These are phyloP conservation scores for Fragaria ananassa DNA, from an alignment of 306 rosid species.

Conservation along the genomic window DNA sequence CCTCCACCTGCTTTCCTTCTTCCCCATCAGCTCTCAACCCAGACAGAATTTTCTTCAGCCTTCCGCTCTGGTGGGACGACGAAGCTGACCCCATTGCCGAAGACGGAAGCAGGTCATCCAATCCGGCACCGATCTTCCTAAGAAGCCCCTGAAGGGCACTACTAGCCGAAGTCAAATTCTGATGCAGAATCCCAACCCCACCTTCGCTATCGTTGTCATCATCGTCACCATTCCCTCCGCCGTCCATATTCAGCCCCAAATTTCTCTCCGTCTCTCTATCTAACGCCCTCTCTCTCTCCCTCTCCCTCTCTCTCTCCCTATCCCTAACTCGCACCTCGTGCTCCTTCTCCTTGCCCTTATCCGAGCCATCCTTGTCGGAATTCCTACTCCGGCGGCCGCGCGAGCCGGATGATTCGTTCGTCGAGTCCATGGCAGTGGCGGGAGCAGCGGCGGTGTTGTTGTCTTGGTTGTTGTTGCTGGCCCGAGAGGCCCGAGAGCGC, in stretches of 20 bases:
- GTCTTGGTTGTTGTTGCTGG: background rate
- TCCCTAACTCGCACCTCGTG: slow-evolving; percentile 86
- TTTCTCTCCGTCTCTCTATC: slow-evolving; percentile 56
- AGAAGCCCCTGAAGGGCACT: slow-evolving; percentile 98
- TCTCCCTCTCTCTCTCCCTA: slow-evolving; percentile 66
- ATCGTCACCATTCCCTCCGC: slow-evolving; percentile 54
- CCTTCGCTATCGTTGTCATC: slow-evolving; percentile 90
- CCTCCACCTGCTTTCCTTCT: slow-evolving; percentile 94
- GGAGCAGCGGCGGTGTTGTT: slow-evolving; percentile 39
- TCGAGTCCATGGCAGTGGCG: slow-evolving; percentile 59
- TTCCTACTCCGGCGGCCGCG: slow-evolving; percentile 72
- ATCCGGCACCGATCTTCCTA: slow-evolving; percentile 91
- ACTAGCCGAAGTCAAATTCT: slow-evolving; percentile 84
- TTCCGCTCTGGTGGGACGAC: slow-evolving; percentile 83
- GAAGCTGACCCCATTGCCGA: slow-evolving; percentile 77
- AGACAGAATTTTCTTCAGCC: slow-evolving; percentile 80
- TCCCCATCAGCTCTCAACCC: slow-evolving; percentile 92
- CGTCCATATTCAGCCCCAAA: slow-evolving; percentile 60
- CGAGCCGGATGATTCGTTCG: slow-evolving; percentile 83
- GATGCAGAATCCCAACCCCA: slow-evolving; percentile 70
- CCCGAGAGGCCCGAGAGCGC: slow-evolving; percentile 64
- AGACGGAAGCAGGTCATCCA: slow-evolving; percentile 84
- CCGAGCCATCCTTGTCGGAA: slow-evolving; percentile 60
- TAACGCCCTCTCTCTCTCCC: slow-evolving; percentile 53
- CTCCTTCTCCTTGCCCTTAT: slow-evolving; percentile 86